These are phyloP conservation scores for Jaenimonas drosophilae DNA, from an alignment of 208 protist species.

Conservation along the genomic window DNA sequence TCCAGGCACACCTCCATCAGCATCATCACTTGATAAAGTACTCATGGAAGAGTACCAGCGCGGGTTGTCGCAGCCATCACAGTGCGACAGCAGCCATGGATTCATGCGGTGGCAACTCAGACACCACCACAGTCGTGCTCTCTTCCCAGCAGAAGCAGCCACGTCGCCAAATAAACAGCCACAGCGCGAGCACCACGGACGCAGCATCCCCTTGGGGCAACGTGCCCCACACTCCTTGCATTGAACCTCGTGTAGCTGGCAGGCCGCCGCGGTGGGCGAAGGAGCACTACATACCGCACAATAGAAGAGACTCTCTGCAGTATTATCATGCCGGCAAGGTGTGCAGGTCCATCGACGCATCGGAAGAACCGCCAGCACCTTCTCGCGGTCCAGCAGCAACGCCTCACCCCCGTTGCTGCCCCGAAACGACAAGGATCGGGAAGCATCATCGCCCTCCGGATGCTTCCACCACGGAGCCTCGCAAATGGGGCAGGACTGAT, in stretches of 20 bases:
- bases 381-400: too few relatives aligned
- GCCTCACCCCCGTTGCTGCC: too few relatives aligned
- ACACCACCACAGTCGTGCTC: slow-evolving; percentile 23
- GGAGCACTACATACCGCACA: too few relatives aligned
- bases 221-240: neutral
- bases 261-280: slow-evolving; percentile 11
- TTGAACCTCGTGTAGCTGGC: neutral
- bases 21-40: too few relatives aligned
- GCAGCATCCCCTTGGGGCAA: slow-evolving; percentile 5
- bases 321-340: slow-evolving; percentile 38
- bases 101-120: slow-evolving; percentile 23
- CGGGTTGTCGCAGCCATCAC: slow-evolving; percentile 18
- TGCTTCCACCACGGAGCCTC: too few relatives aligned
- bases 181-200: slow-evolving; percentile 4
- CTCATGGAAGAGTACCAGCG: too few relatives aligned
- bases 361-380: slow-evolving; percentile 16
- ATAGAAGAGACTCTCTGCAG: slow-evolving; percentile 47
- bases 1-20: too few relatives aligned
- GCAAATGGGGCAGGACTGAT: too few relatives aligned
- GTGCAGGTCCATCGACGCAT: slow-evolving; percentile 63
- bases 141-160: neutral
- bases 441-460: too few relatives aligned
- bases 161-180: slow-evolving; percentile 1
- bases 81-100: slow-evolving; percentile 27
- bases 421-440: too few relatives aligned